Conservation (phyloP, 1,284 basidiomycete species). For the Rhizoctonia solani region DNA sequence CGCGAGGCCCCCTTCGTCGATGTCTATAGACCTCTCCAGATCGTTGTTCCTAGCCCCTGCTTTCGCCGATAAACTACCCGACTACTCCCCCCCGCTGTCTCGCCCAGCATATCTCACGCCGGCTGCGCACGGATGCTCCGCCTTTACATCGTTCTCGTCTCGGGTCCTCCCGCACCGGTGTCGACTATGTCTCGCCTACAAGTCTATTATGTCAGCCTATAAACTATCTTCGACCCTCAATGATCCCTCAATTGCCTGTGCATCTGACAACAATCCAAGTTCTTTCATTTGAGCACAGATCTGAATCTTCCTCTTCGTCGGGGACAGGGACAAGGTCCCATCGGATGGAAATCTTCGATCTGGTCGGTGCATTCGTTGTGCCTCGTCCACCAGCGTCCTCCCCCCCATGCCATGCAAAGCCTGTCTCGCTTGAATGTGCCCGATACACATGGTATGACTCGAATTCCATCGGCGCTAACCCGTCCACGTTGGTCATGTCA, state of each 20-base stretch:
- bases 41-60: not conserved
- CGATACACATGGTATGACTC: not conserved
- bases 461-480: not conserved
- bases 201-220: not conserved
- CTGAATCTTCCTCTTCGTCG: not conserved
- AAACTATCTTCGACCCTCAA: not conserved
- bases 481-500: not conserved
- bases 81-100: not conserved
- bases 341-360: slow-evolving; percentile 10
- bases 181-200: slow-evolving; percentile 6
- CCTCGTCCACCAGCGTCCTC: not conserved
- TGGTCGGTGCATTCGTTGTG: not conserved
- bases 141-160: slow-evolving; percentile 5
- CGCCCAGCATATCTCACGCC: not conserved
- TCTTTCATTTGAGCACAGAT: not conserved
- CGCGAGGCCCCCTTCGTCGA: slow-evolving; percentile 6
- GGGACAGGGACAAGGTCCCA: not conserved
- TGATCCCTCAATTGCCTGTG: slow-evolving; percentile 1
- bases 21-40: no score
- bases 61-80: not conserved
- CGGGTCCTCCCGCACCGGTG: slow-evolving; percentile 8
- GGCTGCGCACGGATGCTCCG: no score
- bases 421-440: slow-evolving; percentile 15
- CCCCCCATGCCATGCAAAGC: not conserved
- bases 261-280: not conserved